These are phyloP conservation scores for Colletotrichum sp. DNA, from an alignment of 2,329 filamentous ascomycete species.

Conservation along the genomic window DNA sequence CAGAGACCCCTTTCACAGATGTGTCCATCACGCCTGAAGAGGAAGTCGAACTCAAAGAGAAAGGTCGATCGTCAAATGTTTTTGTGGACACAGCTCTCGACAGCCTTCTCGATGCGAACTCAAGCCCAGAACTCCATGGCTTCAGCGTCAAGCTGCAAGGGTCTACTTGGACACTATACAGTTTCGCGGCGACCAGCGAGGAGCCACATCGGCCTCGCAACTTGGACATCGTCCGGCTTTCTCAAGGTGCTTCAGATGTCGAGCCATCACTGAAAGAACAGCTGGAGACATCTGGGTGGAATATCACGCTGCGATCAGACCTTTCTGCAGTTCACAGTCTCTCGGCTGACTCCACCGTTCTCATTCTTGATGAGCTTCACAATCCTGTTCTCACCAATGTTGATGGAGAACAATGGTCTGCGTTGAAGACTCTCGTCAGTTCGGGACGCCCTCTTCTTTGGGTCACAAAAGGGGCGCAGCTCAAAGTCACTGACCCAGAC, in stretches of 20 bases:
- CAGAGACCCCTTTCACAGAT: neutral
- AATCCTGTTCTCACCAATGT: conserved; percentile 3
- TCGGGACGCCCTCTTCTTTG: conserved; percentile 25
- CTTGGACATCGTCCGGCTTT: neutral
- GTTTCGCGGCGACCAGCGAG: neutral
- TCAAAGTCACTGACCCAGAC: conserved; percentile 24
- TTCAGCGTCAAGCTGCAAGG: neutral
- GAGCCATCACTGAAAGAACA: neutral
- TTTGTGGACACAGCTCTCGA: neutral
- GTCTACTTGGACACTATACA: neutral
- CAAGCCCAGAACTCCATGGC: neutral
- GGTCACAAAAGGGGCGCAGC: conserved; percentile 29
- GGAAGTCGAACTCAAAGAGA: neutral
- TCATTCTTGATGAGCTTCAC: neutral
- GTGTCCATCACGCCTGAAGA: neutral
- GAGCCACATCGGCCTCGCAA: neutral
- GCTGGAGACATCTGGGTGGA: neutral
- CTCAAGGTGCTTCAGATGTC: neutral
- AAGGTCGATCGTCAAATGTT: neutral
- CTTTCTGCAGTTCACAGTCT: too few relatives aligned
- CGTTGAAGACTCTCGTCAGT: conserved; percentile 24
- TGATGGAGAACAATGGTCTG: conserved; percentile 22
- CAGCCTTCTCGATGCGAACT: neutral
- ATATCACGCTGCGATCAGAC: neutral
- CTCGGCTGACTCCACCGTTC: neutral